Conservation (phyloP, 2,329 filamentous ascomycete genomes). For the Dothideomycetidae sp. region DNA sequence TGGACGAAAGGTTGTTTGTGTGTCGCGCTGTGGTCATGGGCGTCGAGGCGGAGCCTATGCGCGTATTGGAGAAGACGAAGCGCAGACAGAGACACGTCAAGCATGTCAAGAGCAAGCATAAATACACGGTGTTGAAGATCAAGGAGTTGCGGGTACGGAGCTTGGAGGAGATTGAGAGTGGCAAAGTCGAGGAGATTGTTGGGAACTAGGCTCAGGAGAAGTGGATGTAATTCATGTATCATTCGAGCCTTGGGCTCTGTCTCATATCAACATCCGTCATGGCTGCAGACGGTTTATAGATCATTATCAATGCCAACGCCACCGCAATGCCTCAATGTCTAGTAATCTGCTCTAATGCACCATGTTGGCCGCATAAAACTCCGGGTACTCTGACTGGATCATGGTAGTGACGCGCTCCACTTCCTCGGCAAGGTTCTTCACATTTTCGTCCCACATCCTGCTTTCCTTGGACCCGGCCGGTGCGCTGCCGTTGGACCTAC, state of each 20-base stretch:
- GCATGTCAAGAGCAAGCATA: slow-evolving; percentile 76
- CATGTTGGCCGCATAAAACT: slow-evolving; percentile 18
- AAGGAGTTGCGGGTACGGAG: slow-evolving; percentile 60
- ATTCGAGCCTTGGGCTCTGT: slow-evolving; percentile 1
- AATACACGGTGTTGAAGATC: slow-evolving; percentile 73
- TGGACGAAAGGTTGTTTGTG: slow-evolving; percentile 73
- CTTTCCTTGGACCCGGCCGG: slow-evolving; percentile 52
- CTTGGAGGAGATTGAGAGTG: slow-evolving; percentile 38
- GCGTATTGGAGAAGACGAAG: slow-evolving; percentile 45
- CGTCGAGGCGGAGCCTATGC: slow-evolving; percentile 55
- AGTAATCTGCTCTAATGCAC: slow-evolving; percentile 5
- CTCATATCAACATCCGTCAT: slow-evolving; percentile 3
- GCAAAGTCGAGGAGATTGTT: slow-evolving; percentile 18
- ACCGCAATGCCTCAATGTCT: slow-evolving; percentile 4
- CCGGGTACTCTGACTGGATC: slow-evolving; percentile 66
- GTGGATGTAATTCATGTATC: slow-evolving; percentile 6
- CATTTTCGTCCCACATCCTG: slow-evolving; percentile 77
- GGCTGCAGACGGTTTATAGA: not conserved
- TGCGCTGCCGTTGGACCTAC: slow-evolving; percentile 26
- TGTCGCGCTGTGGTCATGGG: slow-evolving; percentile 77
- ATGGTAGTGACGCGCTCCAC: slow-evolving; percentile 75
- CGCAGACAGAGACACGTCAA: slow-evolving; percentile 52
- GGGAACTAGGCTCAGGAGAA: not conserved
- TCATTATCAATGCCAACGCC: slow-evolving; percentile 3
- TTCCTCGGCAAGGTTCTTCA: slow-evolving; percentile 74